Base-by-base conservation (phyloP, 2,329 filamentous ascomycete species). In the Aspergillus fumigatiaffinis region DNA sequence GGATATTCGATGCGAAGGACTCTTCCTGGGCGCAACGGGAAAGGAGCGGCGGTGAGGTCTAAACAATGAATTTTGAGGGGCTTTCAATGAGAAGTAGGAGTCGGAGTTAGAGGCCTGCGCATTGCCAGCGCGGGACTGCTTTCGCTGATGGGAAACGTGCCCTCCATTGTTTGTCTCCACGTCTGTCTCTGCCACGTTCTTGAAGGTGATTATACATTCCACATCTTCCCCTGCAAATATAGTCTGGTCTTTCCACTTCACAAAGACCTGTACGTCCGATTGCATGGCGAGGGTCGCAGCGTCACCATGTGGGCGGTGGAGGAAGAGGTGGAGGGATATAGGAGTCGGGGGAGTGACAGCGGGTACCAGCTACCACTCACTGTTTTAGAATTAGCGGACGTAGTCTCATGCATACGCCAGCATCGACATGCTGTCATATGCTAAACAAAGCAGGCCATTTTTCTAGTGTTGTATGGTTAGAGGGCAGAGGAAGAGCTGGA, bases 191-290 rank as follows among this genome's bases (percentile, higher is more conserved):
- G 83, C 79, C 51, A 92, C 83, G 73, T 99, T 99, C 77, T 89
- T 93, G 79, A 99, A 99, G 52, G 91, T 97, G 74, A 99, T 96
- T 65, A 88, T 92, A 77, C 94, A 97, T 78, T 92, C 90, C 70
- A 97, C 85, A 71, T 96, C 89, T 80, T 99, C 94, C 76, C 94
- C 94, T 56, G 94, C 91, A 77, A 97, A 99, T 68, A 99, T 91
- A 60, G 90, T 92, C 74, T 93, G 87, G 72, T 96, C 90, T 74
- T 91, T 89, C 90, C 93, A 99, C 78, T 88, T 87, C 75, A 99
- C 91, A 74, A 93, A 96, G 76, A 97, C 93, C 75, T 92, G 90
- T 73, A 99, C 91, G 80, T 95, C 93, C 77, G 82, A 84, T 72
- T 79, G 77, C 74, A 80, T 79, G 61, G 71, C 72, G 71, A 69